These are phyloP conservation scores for Eucalyptus curtisii DNA, from an alignment of 345 rosid species.

Conservation along the genomic window DNA sequence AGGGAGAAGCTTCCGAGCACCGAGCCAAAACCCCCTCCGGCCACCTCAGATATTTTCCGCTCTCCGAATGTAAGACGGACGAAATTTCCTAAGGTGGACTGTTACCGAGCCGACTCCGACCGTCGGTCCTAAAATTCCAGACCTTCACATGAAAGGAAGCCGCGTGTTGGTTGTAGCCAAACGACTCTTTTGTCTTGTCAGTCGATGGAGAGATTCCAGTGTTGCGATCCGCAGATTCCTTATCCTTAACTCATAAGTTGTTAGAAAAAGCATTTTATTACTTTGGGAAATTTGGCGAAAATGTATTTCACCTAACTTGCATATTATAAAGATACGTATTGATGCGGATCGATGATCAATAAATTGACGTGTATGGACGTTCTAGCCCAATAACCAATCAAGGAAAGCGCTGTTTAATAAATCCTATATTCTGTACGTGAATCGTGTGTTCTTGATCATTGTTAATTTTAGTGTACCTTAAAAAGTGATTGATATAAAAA, in stretches of 20 bases:
- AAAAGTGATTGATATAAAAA: neutral
- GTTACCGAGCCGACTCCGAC: neutral
- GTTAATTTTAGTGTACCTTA: neutral
- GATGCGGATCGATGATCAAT: neutral
- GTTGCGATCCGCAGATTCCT: neutral
- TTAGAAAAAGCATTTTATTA: neutral
- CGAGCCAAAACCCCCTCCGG: neutral
- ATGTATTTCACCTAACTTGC: neutral
- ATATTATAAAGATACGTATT: neutral
- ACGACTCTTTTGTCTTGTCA: neutral
- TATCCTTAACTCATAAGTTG: neutral
- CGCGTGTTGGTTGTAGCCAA: neutral
- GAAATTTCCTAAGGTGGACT: neutral
- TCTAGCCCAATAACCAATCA: rapidly evolving
- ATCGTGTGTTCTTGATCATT: neutral
- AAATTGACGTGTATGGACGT: neutral
- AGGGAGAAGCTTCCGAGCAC: neutral
- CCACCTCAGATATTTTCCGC: neutral
- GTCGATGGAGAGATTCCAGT: neutral
- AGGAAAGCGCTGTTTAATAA: neutral
- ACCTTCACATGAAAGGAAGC: neutral
- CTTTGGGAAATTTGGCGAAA: neutral
- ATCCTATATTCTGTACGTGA: neutral
- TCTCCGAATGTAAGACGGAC: neutral
- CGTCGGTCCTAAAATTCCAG: neutral